These are phyloP conservation scores for Myrmaecium sp. DNA, from an alignment of 2,329 filamentous ascomycete genomes.

Conservation along the genomic window DNA sequence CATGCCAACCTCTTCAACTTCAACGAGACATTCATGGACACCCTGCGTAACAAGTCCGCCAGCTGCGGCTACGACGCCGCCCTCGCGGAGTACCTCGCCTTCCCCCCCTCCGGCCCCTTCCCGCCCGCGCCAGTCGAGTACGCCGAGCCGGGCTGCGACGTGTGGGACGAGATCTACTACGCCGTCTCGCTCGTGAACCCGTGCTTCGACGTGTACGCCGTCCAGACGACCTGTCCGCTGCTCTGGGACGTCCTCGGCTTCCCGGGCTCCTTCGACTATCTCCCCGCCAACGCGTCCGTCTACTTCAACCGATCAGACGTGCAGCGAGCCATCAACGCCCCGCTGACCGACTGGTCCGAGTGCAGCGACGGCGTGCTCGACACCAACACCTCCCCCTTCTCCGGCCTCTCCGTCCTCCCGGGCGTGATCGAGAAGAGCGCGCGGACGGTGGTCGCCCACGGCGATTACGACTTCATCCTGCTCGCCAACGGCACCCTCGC, in stretches of 20 bases:
- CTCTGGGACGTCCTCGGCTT: slow-evolving; percentile 54
- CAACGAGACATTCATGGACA: slow-evolving; percentile 39
- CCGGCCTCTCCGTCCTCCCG: slow-evolving; percentile 43
- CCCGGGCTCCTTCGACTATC: slow-evolving; percentile 46
- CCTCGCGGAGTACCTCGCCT: slow-evolving; percentile 44
- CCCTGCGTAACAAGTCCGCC: slow-evolving; percentile 35
- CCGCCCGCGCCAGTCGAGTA: slow-evolving; percentile 32
- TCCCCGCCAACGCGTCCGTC: slow-evolving; percentile 41
- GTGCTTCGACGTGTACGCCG: slow-evolving; percentile 64
- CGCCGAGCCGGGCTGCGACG: slow-evolving; percentile 33
- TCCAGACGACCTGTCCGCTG: slow-evolving; percentile 54
- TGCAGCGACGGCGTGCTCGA: slow-evolving; percentile 34
- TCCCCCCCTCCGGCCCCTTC: slow-evolving; percentile 47
- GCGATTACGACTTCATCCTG: slow-evolving; percentile 51
- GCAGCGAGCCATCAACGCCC: slow-evolving; percentile 50
- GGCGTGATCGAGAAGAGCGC: slow-evolving; percentile 56
- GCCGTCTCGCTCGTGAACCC: slow-evolving; percentile 47
- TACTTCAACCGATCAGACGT: slow-evolving; percentile 58
- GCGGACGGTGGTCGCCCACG: slow-evolving; percentile 56
- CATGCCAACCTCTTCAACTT: slow-evolving; percentile 44
- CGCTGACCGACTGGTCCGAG: slow-evolving; percentile 37
- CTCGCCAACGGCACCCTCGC: slow-evolving; percentile 53
- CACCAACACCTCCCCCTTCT: slow-evolving; percentile 37
- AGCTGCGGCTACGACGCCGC: slow-evolving; percentile 47
- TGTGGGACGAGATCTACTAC: slow-evolving; percentile 39